Conservation (phyloP, 1,284 basidiomycete genomes). For the Inonotus hispidus region DNA sequence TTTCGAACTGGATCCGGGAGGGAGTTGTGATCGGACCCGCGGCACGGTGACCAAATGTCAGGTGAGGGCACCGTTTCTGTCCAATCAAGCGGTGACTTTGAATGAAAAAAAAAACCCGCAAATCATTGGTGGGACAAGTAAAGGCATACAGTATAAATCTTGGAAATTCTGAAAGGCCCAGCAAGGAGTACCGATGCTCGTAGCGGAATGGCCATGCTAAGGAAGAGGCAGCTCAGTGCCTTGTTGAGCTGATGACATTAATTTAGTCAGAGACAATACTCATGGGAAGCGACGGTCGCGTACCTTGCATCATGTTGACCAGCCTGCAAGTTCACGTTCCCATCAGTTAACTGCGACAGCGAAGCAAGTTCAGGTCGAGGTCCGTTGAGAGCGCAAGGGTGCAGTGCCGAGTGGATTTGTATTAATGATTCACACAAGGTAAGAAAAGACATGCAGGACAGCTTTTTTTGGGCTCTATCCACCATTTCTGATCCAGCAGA, state of each 20-base stretch:
- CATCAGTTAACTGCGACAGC: not conserved
- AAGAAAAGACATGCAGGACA: not conserved
- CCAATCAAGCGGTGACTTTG: too few relatives aligned
- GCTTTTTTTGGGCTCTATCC: too few relatives aligned
- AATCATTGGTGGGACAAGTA: too few relatives aligned
- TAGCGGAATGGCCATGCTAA: not conserved
- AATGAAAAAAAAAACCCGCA: not conserved
- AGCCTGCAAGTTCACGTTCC: not conserved
- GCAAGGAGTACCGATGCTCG: not conserved
- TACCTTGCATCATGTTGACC: not conserved
- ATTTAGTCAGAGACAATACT: not conserved
- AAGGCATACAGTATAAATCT: not conserved
- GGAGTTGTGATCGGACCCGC: not conserved
- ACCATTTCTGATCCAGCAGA: not conserved
- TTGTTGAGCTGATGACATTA: not conserved
- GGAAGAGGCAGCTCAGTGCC: not conserved
- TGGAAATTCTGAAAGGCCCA: not conserved
- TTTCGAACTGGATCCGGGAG: not conserved
- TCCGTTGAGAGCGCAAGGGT: not conserved
- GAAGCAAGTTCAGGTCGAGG: not conserved
- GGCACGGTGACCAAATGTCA: not conserved
- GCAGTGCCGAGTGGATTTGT: not conserved
- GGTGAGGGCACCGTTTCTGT: not conserved
- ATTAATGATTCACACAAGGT: not conserved
- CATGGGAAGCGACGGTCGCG: not conserved